phyloP scores from a whole-genome alignment of 192 early-diverging fungal species.

The Rhizoclosmatium globosum region DNA sequence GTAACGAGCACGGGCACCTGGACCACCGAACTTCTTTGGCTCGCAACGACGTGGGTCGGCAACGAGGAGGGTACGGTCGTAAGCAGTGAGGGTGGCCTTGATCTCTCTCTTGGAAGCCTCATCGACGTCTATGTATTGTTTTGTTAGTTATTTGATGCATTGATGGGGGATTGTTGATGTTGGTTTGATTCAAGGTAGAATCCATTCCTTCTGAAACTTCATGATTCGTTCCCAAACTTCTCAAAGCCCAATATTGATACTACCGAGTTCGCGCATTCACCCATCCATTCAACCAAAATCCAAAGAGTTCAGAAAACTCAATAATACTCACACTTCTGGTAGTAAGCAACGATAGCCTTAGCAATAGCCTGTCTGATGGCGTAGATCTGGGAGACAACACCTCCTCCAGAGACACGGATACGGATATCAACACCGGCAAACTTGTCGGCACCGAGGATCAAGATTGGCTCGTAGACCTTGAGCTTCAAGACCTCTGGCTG shows the following conservation, averaged over 20 bases:
- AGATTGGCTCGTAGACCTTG: conserved; percentile 99
- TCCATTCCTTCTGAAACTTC: background rate
- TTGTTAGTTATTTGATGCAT: background rate
- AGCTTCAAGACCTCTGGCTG: conserved; percentile 96
- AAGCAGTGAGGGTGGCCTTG: conserved; percentile 87
- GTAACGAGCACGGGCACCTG: conserved; percentile 96
- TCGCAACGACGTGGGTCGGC: conserved; percentile 99
- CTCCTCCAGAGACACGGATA: conserved; percentile 96
- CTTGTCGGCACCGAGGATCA: conserved; percentile 94
- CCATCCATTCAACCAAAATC: background rate
- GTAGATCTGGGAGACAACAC: conserved; percentile 97
- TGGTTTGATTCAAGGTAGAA: background rate
- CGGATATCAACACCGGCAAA: conserved; percentile 97
- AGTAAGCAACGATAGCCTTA: conserved; percentile 98
- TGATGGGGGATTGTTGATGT: background rate
- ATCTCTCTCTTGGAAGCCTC: conserved; percentile 99
- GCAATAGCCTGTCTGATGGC: conserved; percentile 98
- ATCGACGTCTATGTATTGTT: conserved; percentile 73
- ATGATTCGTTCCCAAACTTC: too few relatives aligned
- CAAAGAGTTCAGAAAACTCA: background rate
- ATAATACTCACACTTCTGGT: conserved; percentile 89
- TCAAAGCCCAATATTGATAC: too few relatives aligned
- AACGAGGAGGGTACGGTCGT: conserved; percentile 98
- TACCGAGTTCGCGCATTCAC: background rate
- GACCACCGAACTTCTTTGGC: conserved; percentile 99